Evolutionary conservation across 2,329 filamentous ascomycete species (phyloP).

Genomic region (Chaetomiaceae sp.): DNA sequence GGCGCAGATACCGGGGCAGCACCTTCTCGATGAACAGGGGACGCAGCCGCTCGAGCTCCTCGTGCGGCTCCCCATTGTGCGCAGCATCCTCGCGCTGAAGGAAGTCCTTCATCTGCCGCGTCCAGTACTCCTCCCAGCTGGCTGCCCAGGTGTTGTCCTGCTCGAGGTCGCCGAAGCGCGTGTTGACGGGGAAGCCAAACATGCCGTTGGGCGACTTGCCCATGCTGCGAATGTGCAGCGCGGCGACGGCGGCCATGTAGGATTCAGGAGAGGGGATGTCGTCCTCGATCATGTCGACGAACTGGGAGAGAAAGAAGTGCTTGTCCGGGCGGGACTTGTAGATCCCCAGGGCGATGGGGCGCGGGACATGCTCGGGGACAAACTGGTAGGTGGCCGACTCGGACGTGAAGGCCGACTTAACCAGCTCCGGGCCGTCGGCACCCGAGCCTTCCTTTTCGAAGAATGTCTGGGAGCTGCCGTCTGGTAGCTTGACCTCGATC

Average conservation of each 20-base stretch:
- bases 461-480: slow-evolving; percentile 14
- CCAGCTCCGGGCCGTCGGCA: slow-evolving; percentile 16
- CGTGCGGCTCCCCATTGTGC: slow-evolving; percentile 13
- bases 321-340: slow-evolving; percentile 22
- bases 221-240: slow-evolving; percentile 26
- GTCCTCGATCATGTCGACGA: slow-evolving; percentile 27
- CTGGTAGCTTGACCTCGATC: slow-evolving; percentile 17
- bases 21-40: slow-evolving; percentile 23
- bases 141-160: slow-evolving; percentile 23
- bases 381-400: slow-evolving; percentile 23
- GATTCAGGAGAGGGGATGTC: slow-evolving; percentile 19
- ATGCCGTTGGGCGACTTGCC: slow-evolving; percentile 22
- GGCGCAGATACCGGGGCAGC: slow-evolving; percentile 25
- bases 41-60: slow-evolving; percentile 17
- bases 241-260: slow-evolving; percentile 22
- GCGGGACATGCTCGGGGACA: slow-evolving; percentile 24
- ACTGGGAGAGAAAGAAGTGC: slow-evolving; percentile 27
- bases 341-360: slow-evolving; percentile 21
- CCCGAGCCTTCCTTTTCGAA: slow-evolving; percentile 20
- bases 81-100: slow-evolving; percentile 23
- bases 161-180: slow-evolving; percentile 19
- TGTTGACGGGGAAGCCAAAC: slow-evolving; percentile 25
- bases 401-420: slow-evolving; percentile 23
- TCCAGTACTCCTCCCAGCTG: slow-evolving; percentile 27
- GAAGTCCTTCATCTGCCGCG: slow-evolving; percentile 20